Evolutionary conservation across 23 red algal genomes (phyloP).

Genomic region (Pyropia haitanensis): DNA sequence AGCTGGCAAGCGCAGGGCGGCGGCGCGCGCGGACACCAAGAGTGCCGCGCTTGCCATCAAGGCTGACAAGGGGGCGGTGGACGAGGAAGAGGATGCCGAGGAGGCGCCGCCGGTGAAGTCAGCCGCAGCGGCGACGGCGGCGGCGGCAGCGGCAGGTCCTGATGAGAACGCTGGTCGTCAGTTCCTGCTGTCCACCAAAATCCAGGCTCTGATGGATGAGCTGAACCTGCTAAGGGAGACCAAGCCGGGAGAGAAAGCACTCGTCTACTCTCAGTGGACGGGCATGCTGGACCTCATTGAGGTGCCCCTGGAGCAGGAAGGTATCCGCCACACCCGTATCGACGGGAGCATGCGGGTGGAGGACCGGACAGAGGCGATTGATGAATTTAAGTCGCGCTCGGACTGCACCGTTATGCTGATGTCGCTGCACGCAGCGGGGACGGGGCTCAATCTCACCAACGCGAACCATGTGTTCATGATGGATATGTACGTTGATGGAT

Average conservation of each 20-base stretch:
- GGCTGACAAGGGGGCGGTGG: too few species aligned
- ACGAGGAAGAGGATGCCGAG: too few species aligned
- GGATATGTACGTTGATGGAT: constrained; percentile 15
- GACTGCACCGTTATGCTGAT: constrained; percentile 54
- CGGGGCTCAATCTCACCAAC: constrained; percentile 72
- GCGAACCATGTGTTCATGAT: constrained; percentile 78
- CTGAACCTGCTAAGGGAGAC: constrained; percentile 6
- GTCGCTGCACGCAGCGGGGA: constrained; percentile 53
- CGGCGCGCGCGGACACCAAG: background rate
- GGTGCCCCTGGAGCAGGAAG: constrained; percentile 14
- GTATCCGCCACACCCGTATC: constrained; percentile 23
- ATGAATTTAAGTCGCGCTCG: constrained; percentile 11
- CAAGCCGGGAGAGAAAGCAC: constrained; percentile 29
- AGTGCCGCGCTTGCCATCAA: background rate
- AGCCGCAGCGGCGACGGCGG: too few species aligned
- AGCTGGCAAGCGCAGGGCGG: background rate
- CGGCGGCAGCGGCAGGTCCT: too few species aligned
- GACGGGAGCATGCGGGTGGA: constrained; percentile 34
- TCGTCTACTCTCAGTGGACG: constrained; percentile 79
- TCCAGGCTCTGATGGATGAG: constrained; percentile 38
- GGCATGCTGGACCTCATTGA: constrained; percentile 63
- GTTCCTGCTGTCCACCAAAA: constrained; percentile 38
- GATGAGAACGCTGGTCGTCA: too few species aligned
- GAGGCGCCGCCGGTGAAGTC: too few species aligned
- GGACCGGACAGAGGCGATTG: constrained; percentile 27